Evolutionary conservation across 805 yeast species (phyloP), one percentile per base, ranked within the genome.

Genomic region (Metschnikowia peoriensis): DNA sequence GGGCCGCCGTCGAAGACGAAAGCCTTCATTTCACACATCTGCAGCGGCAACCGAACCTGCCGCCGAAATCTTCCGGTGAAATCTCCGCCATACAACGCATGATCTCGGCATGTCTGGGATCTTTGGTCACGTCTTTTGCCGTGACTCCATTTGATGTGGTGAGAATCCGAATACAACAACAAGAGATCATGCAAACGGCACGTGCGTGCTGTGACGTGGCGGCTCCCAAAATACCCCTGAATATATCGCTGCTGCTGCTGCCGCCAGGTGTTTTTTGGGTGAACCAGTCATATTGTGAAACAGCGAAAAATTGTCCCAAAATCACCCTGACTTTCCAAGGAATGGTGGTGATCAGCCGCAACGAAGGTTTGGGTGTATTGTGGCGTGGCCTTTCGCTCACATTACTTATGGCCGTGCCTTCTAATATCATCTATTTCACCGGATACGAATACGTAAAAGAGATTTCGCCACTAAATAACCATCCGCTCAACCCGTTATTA

Each of bases 341-440:
- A 0, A 76, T 93, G 57, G 58, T 71, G 1, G 78, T 80, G 41
- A 91, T 93, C 42, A 78, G 84, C 4, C 69, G 76, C 32, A 74
- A 80, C 28, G 99, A 94, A 68, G 99, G 99, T 0, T 28, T 82
- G 0, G 46, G 76, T 1, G 85, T 97, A 0, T 73, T 94, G 15
- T 94, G 97, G 93, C 75, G 98, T 49, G 99, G 99, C 0, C 76
- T 94, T 8, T 81, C 93, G 0, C 66, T 93, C 32, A 89, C 96
- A 0, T 70, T 94, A 16, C 52, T 87, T 12, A 94, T 94, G 96
- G 89, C 97, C 0, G 78, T 92, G 1, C 99, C 99, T 1, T 81
- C 97, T 0, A 94, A 93, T 61, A 88, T 94, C 54, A 92, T 94
- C 6, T 94, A 94, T 67, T 94, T 90, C 71, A 88, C 96, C 1